These are phyloP conservation scores for Alternaria sp. DNA, from an alignment of 2,329 filamentous ascomycete species.

Conservation along the genomic window DNA sequence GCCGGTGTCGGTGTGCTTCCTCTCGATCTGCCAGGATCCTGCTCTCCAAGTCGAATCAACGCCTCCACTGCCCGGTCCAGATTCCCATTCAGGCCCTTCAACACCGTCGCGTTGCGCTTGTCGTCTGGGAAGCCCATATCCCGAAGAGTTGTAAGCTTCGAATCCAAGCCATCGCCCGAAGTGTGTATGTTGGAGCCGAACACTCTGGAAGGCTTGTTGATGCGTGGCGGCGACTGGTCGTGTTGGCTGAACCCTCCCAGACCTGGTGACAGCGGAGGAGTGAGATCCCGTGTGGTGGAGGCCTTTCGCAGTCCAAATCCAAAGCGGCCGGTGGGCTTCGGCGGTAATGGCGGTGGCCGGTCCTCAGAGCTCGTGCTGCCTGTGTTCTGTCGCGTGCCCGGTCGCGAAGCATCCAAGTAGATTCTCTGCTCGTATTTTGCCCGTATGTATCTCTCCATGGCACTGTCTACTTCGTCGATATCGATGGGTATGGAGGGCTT, in stretches of 20 bases:
- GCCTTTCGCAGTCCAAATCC: conserved; percentile 72
- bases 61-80: conserved; percentile 86
- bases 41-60: conserved; percentile 79
- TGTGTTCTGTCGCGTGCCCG: conserved; percentile 60
- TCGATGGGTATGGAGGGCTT: conserved; percentile 87
- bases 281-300: conserved; percentile 70
- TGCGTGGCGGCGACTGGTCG: conserved; percentile 48
- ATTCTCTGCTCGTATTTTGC: conserved; percentile 84
- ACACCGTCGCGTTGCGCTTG: conserved; percentile 77
- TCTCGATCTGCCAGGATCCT: conserved; percentile 38
- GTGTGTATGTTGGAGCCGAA: conserved; percentile 72
- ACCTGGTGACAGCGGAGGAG: conserved; percentile 42
- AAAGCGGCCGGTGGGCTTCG: conserved; percentile 66
- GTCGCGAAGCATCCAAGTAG: conserved; percentile 50
- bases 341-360: conserved; percentile 63
- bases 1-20: conserved; percentile 57
- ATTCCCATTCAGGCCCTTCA: conserved; percentile 84
- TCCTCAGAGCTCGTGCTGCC: conserved; percentile 64
- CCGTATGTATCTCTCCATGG: conserved; percentile 93
- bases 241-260: conserved; percentile 38
- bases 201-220: conserved; percentile 68
- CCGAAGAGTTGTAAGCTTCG: conserved; percentile 76
- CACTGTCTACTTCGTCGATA: conserved; percentile 87
- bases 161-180: conserved; percentile 66
- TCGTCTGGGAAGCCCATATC: conserved; percentile 94